Percentiles rank a stretch among this genome's conserved stretches.
These are phyloP conservation scores for Trametes meyenii DNA, from an alignment of 768 basidiomycete genomes.

Conservation along the genomic window DNA sequence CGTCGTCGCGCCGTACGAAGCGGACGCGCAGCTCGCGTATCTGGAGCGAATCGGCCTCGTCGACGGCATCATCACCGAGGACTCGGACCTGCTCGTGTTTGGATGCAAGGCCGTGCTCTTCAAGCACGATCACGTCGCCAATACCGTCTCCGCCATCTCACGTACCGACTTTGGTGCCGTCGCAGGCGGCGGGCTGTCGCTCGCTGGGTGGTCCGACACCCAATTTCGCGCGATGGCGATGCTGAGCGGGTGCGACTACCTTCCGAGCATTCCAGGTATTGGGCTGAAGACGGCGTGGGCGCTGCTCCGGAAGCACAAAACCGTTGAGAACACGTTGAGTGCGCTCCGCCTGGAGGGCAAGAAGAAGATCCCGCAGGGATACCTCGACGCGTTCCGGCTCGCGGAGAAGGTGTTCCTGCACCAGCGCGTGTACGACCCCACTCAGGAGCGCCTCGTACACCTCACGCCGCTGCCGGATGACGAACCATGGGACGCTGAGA, in stretches of 20 bases:
- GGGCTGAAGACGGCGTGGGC: constrained; percentile 92
- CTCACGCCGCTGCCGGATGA: constrained; percentile 60
- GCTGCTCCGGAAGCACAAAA: constrained; percentile 82
- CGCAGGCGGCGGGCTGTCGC: constrained; percentile 62
- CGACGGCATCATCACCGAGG: constrained; percentile 94
- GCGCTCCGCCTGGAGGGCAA: constrained; percentile 81
- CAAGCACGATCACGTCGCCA: constrained; percentile 78
- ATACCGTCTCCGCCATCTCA: constrained; percentile 67
- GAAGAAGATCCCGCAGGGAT: constrained; percentile 75
- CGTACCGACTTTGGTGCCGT: constrained; percentile 69
- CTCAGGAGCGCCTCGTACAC: constrained; percentile 63
- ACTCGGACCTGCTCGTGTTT: constrained; percentile 96
- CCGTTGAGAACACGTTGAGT: constrained; percentile 80
- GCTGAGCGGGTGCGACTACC: constrained; percentile 90
- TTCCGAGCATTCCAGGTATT: constrained; percentile 87
- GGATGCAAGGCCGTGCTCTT: constrained; percentile 93
- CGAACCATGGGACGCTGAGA: constrained; percentile 56
- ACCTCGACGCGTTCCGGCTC: constrained; percentile 71
- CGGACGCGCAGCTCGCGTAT: constrained; percentile 95
- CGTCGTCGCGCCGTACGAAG: constrained; percentile 97
- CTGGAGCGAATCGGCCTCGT: constrained; percentile 82
- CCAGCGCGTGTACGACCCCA: constrained; percentile 90
- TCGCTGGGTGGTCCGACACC: constrained; percentile 85
- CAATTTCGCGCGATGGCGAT: constrained; percentile 96
- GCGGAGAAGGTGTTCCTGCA: constrained; percentile 94